Percentiles rank a stretch among this genome's conserved stretches.
Conservation (phyloP, 345 rosid genomes). For the Brassica incana region DNA sequence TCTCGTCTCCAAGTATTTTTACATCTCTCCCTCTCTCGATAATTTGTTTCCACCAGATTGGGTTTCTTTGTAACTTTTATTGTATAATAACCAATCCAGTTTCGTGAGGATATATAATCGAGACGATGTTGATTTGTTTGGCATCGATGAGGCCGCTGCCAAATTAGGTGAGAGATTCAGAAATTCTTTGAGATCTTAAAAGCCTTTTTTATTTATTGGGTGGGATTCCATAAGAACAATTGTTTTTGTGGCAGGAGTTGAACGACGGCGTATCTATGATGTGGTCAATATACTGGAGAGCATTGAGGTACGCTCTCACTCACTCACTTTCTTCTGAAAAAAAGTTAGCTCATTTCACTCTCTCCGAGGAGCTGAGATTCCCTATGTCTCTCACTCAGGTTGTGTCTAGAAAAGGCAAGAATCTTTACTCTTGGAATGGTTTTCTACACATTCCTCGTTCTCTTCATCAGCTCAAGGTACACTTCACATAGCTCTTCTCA, state of each 20-base stretch:
- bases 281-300: slow-evolving; percentile 2
- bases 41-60: not conserved
- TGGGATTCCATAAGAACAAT: not conserved
- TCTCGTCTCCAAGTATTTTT: slow-evolving; percentile 59
- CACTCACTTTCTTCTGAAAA: slow-evolving; percentile 22
- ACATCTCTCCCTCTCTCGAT: not conserved
- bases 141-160: not conserved
- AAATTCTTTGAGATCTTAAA: not conserved
- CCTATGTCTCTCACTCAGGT: slow-evolving; percentile 43
- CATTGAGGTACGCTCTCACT: not conserved
- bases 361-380: not conserved
- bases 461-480: slow-evolving; percentile 59
- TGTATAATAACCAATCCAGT: slow-evolving; percentile 26
- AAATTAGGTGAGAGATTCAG: not conserved
- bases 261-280: not conserved
- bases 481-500: not conserved
- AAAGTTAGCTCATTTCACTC: not conserved
- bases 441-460: slow-evolving; percentile 59
- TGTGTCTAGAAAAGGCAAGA: slow-evolving; percentile 72
- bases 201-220: not conserved
- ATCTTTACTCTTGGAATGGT: slow-evolving; percentile 77
- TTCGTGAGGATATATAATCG: slow-evolving; percentile 59
- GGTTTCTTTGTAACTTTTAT: not conserved
- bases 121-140: slow-evolving; percentile 43
- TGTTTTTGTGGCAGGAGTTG: not conserved